Evolutionary conservation across 148 eudicot genomes (phyloP).

Genomic region (Polygonum maritimum): DNA sequence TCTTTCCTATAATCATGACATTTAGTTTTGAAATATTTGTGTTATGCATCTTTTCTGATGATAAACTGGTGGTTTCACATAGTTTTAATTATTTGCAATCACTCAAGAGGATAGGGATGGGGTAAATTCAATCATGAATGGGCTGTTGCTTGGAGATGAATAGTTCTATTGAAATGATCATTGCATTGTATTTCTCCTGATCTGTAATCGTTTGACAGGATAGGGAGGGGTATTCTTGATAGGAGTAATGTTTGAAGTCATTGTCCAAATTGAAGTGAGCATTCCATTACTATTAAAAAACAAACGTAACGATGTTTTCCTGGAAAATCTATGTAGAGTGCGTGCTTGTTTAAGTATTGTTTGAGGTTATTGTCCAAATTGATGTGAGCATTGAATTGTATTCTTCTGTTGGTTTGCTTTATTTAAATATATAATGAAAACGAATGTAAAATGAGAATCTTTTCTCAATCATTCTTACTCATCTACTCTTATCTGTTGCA

Average conservation of each 20-base stretch:
- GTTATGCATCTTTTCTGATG: not conserved
- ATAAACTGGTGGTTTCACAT: not conserved
- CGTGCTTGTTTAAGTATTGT: not conserved
- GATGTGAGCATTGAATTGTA: too few species aligned
- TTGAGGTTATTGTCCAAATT: too few species aligned
- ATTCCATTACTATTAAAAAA: not conserved
- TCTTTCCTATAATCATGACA: not conserved
- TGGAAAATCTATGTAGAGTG: not conserved
- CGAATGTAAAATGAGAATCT: not conserved
- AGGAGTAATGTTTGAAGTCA: not conserved
- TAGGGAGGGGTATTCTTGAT: not conserved
- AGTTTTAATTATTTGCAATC: not conserved
- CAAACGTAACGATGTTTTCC: not conserved
- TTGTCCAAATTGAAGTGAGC: not conserved
- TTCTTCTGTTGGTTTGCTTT: not conserved
- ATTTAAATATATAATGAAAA: not conserved
- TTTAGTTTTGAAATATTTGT: not conserved
- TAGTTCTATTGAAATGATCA: not conserved
- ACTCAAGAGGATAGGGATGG: not conserved
- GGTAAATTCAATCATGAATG: not conserved
- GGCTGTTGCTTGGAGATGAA: not conserved
- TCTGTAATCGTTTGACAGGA: not conserved
- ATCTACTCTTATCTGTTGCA: not conserved
- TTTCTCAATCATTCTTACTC: not conserved
- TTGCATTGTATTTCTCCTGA: not conserved